phyloP scores from a whole-genome alignment of 768 basidiomycete species.

The Butyriboletus loyo region DNA sequence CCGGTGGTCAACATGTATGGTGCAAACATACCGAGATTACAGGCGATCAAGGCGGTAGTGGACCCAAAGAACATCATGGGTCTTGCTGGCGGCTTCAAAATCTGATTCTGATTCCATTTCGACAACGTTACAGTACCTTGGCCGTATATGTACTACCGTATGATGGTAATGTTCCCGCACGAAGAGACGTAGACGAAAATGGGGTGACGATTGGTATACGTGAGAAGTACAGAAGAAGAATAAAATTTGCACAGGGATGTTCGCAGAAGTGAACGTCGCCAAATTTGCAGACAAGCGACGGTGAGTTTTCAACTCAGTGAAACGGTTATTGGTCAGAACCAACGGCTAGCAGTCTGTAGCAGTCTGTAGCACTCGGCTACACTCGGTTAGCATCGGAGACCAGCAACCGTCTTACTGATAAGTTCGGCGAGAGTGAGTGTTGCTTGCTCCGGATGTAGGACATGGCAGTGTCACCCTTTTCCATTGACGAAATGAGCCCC shows the following conservation, averaged over 20 bases:
- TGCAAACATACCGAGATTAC: slow-evolving; percentile 35
- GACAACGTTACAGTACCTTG: not conserved
- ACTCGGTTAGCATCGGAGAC: no score
- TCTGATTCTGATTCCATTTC: slow-evolving; percentile 24
- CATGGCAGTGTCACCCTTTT: no score
- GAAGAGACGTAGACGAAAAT: not conserved
- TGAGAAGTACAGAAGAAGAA: not conserved
- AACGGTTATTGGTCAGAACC: no score
- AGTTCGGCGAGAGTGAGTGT: no score
- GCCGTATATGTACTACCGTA: not conserved
- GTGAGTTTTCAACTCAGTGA: no score
- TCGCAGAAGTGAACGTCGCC: not conserved
- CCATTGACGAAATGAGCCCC: no score
- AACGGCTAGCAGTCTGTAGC: no score
- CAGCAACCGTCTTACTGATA: no score
- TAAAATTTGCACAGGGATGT: not conserved
- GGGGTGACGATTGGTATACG: not conserved
- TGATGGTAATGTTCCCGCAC: no score
- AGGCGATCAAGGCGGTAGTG: slow-evolving; percentile 39
- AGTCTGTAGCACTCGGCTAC: no score
- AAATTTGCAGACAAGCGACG: not conserved
- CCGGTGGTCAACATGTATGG: slow-evolving; percentile 49
- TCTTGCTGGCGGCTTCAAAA: slow-evolving; percentile 60
- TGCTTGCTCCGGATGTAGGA: no score
- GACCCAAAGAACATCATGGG: slow-evolving; percentile 62